phyloP scores from a whole-genome alignment of 2,329 filamentous ascomycete species.

The Cordyceps cicadae region DNA sequence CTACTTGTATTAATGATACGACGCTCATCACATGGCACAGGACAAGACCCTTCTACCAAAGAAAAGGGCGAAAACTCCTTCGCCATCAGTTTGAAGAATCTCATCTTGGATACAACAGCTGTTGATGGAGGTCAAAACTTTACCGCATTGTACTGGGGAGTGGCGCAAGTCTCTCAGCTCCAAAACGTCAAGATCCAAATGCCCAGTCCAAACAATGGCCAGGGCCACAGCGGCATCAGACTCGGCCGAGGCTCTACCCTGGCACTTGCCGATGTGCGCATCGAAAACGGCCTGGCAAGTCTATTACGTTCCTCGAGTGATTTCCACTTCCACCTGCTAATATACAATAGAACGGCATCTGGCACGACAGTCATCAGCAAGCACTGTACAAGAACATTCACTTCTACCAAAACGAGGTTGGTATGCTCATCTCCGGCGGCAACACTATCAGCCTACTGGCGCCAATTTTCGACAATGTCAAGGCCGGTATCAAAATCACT shows the following conservation, averaged over 20 bases:
- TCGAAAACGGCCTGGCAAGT: constrained; percentile 29
- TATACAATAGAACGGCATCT: constrained; percentile 27
- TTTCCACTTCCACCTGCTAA: background rate
- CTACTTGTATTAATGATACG: background rate
- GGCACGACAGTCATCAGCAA: constrained; percentile 35
- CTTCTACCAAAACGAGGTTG: constrained; percentile 34
- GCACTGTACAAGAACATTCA: constrained; percentile 35
- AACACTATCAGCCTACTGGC: constrained; percentile 32
- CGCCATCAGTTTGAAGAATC: constrained; percentile 34
- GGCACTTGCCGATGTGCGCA: constrained; percentile 31
- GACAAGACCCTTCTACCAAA: constrained; percentile 27
- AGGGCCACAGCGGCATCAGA: constrained; percentile 33
- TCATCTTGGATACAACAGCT: constrained; percentile 33
- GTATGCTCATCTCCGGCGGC: constrained; percentile 22
- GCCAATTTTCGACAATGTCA: constrained; percentile 33
- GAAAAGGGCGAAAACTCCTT: constrained; percentile 32
- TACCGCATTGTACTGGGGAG: constrained; percentile 35
- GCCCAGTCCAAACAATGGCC: constrained; percentile 25
- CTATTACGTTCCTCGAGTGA: background rate
- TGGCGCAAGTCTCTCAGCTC: constrained; percentile 34
- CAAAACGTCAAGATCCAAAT: constrained; percentile 36
- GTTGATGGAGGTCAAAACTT: constrained; percentile 28
- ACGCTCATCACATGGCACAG: background rate
- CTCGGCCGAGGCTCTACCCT: constrained; percentile 34
- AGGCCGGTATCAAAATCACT: constrained; percentile 28